A percentile compares a stretch with the other conserved stretches of the same genome.
These are phyloP conservation scores for Fusarium napiforme DNA, from an alignment of 2,329 filamentous ascomycete species.

Conservation along the genomic window DNA sequence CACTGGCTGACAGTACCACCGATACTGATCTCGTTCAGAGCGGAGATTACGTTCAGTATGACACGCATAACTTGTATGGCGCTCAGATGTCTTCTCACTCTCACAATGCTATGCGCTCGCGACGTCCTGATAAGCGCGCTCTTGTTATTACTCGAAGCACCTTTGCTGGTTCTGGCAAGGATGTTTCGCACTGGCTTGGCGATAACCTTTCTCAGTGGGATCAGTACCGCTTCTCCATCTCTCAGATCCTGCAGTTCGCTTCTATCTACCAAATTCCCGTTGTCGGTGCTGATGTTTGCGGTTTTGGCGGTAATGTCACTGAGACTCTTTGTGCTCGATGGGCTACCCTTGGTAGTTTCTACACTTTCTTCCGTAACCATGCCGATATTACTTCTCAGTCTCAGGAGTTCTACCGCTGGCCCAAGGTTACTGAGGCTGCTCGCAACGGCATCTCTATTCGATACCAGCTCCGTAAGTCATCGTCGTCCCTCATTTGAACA, in stretches of 20 bases:
- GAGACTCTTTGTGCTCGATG: constrained; percentile 58
- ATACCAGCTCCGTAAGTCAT: constrained; percentile 64
- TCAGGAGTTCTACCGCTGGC: constrained; percentile 77
- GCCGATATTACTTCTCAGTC: constrained; percentile 55
- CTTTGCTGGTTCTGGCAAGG: constrained; percentile 75
- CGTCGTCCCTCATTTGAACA: no score
- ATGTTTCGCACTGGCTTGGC: constrained; percentile 72
- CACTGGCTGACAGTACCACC: constrained; percentile 36
- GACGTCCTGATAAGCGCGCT: constrained; percentile 72
- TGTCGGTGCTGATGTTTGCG: constrained; percentile 80
- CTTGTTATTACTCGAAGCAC: constrained; percentile 81
- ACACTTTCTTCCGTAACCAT: constrained; percentile 76
- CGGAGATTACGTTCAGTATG: constrained; percentile 49
- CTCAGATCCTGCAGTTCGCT: constrained; percentile 69
- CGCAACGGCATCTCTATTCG: constrained; percentile 74
- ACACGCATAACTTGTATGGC: constrained; percentile 82
- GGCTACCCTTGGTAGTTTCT: constrained; percentile 73
- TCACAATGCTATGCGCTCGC: constrained; percentile 71
- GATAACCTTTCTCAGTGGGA: constrained; percentile 60
- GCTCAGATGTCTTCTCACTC: constrained; percentile 78
- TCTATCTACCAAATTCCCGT: constrained; percentile 76
- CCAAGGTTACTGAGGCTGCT: constrained; percentile 68
- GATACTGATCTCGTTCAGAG: constrained; percentile 42
- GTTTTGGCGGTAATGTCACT: constrained; percentile 70
- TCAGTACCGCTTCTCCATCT: constrained; percentile 68